Base-by-base conservation (phyloP, 768 basidiomycete species). In the Cystobasidium tubakii region DNA sequence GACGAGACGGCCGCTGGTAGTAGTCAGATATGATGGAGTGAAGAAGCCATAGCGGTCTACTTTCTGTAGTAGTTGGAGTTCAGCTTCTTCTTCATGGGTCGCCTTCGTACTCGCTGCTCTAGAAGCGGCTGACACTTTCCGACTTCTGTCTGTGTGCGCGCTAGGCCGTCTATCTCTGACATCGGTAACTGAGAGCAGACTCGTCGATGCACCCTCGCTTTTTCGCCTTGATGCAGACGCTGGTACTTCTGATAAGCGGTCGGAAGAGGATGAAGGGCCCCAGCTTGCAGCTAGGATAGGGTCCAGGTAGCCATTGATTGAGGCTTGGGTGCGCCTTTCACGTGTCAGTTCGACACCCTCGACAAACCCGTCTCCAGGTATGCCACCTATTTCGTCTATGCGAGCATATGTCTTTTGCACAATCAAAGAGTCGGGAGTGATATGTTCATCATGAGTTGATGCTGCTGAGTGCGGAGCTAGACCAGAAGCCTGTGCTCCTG, bases 11-110 rank as follows among this genome's bases (percentile, higher is more conserved):
- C 31, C 57, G 25, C 57, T 31, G 4, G 29, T 31, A 33, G 57
- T 39, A 23, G 57, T 44, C 9, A 25, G 23, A 31, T 67, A 67
- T 2, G 66, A 27, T 3, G 66, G 66, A 43, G 27, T 50, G 25
- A 67, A 67, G 66, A 67, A 67, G 23, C 66, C 66, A 31, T 67
- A 67, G 17, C 66, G 27, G 25, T 67, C 66, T 17, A 67, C 66
- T 44, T 39, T 25, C 23, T 67, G 23, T 6, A 67, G 29, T 3
- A 67, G 29, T n/a, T 54, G 9, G 1, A 50, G 50, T 27, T 67
- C 66, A 10, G 44, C 23, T 50, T 67, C 43, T 27, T 67, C 66
- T 31, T 67, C 66, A 7, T 53, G 29, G 15, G 57, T 6, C 21
- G 57, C 57, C 15, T 62, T 39, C 7, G 57, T 62, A 62, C 29